Evolutionary conservation across 371 early-diverging fungal genomes (phyloP).

Genomic region (Funneliformis caledonium): DNA sequence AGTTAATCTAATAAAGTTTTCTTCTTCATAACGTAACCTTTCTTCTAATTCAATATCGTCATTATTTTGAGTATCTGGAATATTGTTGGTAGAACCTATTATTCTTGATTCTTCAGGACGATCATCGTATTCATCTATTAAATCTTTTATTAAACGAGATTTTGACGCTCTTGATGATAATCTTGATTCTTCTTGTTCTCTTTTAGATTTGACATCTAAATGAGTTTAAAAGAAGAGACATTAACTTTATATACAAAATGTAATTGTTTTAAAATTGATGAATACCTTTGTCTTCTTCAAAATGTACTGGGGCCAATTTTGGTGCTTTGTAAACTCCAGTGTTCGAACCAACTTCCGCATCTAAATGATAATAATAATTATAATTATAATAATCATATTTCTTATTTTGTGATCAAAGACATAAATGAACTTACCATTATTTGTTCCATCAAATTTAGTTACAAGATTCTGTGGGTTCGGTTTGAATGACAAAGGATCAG

Average conservation of each 20-base stretch:
- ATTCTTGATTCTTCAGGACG: conserved; percentile 85
- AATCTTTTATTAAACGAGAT: conserved; percentile 87
- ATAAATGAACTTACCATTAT: conserved; percentile 45
- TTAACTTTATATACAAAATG: not conserved
- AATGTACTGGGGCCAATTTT: conserved; percentile 85
- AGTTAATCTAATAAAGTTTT: conserved; percentile 84
- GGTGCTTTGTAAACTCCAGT: conserved; percentile 82
- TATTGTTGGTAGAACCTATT: conserved; percentile 51
- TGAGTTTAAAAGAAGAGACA: not conserved
- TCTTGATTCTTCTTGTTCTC: conserved; percentile 68
- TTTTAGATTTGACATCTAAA: conserved; percentile 53
- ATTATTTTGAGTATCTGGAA: conserved; percentile 49
- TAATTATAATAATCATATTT: conserved; percentile 42
- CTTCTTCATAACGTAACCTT: conserved; percentile 85
- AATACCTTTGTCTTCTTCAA: conserved; percentile 68
- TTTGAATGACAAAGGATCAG: conserved; percentile 83
- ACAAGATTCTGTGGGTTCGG: conserved; percentile 83
- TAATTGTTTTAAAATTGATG: not conserved
- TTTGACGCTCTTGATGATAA: conserved; percentile 74
- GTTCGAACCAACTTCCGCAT: conserved; percentile 39
- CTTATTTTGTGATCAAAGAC: not conserved
- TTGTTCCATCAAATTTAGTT: conserved; percentile 52
- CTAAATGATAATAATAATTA: conserved; percentile 39
- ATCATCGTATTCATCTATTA: conserved; percentile 83
- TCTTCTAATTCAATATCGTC: conserved; percentile 65